A percentile compares a stretch with the other conserved stretches of the same genome.
phyloP scores from a whole-genome alignment of 2,329 filamentous ascomycete species.

The Pseudogymnoascus sp. region DNA sequence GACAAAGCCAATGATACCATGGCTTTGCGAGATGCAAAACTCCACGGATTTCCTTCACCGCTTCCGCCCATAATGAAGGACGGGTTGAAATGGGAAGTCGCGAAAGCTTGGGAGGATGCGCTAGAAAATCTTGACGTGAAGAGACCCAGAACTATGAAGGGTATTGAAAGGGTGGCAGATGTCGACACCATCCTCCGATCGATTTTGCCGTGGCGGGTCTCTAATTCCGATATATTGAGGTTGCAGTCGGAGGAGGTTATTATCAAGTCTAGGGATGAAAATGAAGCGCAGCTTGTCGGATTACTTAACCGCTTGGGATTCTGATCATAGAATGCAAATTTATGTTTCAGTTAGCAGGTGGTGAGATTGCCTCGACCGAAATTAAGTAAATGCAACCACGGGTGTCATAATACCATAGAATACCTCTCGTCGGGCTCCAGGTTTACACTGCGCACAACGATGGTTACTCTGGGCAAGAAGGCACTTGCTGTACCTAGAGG shows the following conservation, averaged over 20 bases:
- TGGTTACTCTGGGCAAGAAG: neutral
- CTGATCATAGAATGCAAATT: neutral
- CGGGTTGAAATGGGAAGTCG: neutral
- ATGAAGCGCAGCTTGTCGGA: neutral
- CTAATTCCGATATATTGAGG: neutral
- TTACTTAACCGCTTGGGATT: neutral
- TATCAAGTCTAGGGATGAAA: neutral
- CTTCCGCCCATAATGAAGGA: neutral
- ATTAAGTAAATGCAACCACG: neutral
- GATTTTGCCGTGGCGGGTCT: neutral
- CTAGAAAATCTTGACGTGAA: neutral
- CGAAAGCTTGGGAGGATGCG: neutral
- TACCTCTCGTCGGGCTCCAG: neutral
- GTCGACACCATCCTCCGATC: neutral
- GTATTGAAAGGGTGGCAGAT: neutral
- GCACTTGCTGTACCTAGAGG: neutral
- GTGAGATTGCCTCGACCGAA: neutral
- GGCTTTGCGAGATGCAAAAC: conserved; percentile 22
- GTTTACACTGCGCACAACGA: neutral
- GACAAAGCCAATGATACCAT: conserved; percentile 18
- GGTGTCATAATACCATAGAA: neutral
- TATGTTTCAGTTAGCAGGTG: neutral
- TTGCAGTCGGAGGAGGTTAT: neutral
- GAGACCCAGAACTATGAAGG: neutral
- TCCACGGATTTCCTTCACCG: conserved; percentile 22